phyloP scores from a whole-genome alignment of 2,329 filamentous ascomycete genomes.

The Daldinia sp. region DNA sequence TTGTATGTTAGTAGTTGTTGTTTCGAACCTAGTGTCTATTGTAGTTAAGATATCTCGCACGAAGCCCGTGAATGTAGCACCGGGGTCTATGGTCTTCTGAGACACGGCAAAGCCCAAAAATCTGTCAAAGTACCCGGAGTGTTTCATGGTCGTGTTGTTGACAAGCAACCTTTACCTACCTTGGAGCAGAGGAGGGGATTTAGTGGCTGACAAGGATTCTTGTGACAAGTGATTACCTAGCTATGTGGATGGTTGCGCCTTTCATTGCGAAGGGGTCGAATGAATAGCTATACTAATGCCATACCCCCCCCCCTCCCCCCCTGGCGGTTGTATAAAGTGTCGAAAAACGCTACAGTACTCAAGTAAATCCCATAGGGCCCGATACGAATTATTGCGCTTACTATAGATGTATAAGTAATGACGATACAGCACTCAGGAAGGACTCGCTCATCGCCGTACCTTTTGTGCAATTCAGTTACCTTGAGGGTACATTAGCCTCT shows the following conservation, averaged over 20 bases:
- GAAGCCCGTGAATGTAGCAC: constrained; percentile 15
- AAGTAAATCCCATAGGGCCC: constrained; percentile 26
- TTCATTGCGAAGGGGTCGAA: constrained; percentile 16
- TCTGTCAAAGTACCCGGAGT: constrained; percentile 6
- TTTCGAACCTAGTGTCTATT: constrained; percentile 38
- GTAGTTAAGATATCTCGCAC: constrained; percentile 22
- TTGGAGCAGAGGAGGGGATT: constrained; percentile 29
- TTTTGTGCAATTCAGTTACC: constrained; percentile 19
- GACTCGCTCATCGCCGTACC: constrained; percentile 16
- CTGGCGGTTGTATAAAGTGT: constrained; percentile 20
- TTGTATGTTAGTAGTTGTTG: constrained; percentile 28
- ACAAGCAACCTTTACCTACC: constrained; percentile 3
- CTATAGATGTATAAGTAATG: background rate
- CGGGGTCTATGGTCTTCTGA: constrained; percentile 9
- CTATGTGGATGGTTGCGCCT: constrained; percentile 6
- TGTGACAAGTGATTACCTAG: constrained; percentile 17
- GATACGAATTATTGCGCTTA: constrained; percentile 28
- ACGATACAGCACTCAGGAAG: background rate
- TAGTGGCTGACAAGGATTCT: constrained; percentile 11
- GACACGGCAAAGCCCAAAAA: constrained; percentile 3
- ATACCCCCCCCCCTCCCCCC: constrained; percentile 27
- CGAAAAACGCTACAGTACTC: constrained; percentile 25
- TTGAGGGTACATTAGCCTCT: constrained; percentile 30
- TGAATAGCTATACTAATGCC: constrained; percentile 30
- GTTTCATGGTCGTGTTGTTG: constrained; percentile 13